Evolutionary conservation across 1,139 yeast genomes (phyloP).

Genomic region (Sugiyamaella paludigena): DNA sequence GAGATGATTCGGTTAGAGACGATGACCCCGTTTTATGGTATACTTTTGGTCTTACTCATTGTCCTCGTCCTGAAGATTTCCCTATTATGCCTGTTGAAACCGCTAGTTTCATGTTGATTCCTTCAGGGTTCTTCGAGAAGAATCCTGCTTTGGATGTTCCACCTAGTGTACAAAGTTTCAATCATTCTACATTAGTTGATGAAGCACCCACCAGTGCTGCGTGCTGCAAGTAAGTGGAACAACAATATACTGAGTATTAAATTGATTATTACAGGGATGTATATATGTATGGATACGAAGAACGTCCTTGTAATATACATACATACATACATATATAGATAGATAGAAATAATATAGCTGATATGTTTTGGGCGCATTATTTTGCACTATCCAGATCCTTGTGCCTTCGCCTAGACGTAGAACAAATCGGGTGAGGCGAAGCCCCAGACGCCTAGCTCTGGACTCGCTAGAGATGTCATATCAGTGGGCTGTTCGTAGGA

Average conservation of each 20-base stretch:
- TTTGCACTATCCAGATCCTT: no score
- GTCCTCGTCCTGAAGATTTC: conserved; percentile 89
- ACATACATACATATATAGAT: background rate
- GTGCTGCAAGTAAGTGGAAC: background rate
- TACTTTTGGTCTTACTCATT: conserved; percentile 79
- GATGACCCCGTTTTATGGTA: conserved; percentile 77
- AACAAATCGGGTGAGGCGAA: no score
- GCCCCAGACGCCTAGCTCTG: no score
- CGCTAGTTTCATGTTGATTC: conserved; percentile 68
- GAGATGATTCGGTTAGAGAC: conserved; percentile 63
- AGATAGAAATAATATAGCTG: no score
- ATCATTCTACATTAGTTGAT: conserved; percentile 10
- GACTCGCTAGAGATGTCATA: no score
- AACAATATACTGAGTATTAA: no score
- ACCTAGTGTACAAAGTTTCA: conserved; percentile 40
- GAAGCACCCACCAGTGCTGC: background rate
- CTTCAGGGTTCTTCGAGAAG: conserved; percentile 72
- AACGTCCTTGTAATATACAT: background rate
- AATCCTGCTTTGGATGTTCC: conserved; percentile 74
- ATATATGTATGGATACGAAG: background rate
- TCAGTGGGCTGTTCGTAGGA: no score
- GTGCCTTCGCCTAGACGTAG: no score
- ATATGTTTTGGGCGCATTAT: no score
- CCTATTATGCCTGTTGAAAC: conserved; percentile 88
- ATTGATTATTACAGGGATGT: background rate